Evolutionary conservation across 805 yeast genomes (phyloP).

Genomic region (Sugiyamaella smithiae): DNA sequence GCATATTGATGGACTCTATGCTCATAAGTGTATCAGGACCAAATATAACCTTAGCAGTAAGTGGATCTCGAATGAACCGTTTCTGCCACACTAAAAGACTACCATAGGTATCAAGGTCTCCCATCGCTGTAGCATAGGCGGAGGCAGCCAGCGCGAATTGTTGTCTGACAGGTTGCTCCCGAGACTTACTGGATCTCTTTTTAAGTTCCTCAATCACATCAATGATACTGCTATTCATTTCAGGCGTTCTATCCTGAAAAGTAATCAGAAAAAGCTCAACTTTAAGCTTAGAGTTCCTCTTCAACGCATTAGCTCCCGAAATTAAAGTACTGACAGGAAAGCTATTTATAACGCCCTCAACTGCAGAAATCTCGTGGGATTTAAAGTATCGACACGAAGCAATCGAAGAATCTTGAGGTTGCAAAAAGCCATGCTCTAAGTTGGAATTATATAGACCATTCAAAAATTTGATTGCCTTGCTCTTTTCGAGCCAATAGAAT

Average conservation of each 20-base stretch:
- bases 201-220: neutral
- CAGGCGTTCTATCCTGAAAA: neutral
- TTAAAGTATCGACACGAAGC: neutral
- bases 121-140: conserved; percentile 1
- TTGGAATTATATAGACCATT: neutral
- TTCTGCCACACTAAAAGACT: neutral
- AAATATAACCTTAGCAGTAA: neutral
- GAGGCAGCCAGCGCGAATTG: conserved; percentile 2
- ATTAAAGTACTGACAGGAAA: too few species aligned
- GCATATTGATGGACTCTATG: neutral
- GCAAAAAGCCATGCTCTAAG: neutral
- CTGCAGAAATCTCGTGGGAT: neutral
- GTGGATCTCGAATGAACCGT: conserved; percentile 6
- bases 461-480: neutral
- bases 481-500: neutral
- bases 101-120: neutral
- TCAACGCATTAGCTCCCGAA: too few species aligned
- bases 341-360: neutral
- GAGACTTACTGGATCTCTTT: neutral
- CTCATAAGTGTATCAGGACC: neutral
- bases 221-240: neutral
- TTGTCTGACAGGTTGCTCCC: neutral
- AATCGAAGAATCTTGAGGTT: neutral
- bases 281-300: neutral
- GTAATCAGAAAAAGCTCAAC: neutral